Evolutionary conservation across 768 basidiomycete genomes (phyloP).

Genomic region (Tubosaeta brunneosetosa): DNA sequence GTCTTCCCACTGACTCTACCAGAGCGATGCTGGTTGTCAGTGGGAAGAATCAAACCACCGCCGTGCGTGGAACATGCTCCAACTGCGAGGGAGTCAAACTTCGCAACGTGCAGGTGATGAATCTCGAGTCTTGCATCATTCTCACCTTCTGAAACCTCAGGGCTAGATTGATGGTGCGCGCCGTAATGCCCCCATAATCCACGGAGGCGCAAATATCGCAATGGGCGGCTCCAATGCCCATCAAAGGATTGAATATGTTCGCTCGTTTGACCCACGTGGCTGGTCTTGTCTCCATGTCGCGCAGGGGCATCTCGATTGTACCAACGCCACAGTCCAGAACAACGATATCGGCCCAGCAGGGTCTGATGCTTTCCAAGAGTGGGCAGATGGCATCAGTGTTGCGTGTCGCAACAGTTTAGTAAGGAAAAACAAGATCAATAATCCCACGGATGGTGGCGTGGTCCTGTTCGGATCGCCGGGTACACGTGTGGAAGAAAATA

Average conservation of each 20-base stretch:
- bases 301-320: conserved; percentile 65
- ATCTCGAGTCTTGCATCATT: neutral
- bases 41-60: conserved; percentile 65
- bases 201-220: conserved; percentile 76
- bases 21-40: conserved; percentile 67
- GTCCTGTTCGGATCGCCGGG: conserved; percentile 76
- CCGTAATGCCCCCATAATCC: conserved; percentile 43
- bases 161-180: conserved; percentile 71
- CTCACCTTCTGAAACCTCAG: neutral
- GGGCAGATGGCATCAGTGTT: conserved; percentile 81
- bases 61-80: conserved; percentile 60
- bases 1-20: conserved; percentile 62
- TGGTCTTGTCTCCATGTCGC: conserved; percentile 82
- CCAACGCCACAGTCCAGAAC: conserved; percentile 62
- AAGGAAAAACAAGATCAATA: conserved; percentile 63
- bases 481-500: conserved; percentile 68
- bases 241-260: conserved; percentile 75
- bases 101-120: conserved; percentile 64
- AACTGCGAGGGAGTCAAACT: conserved; percentile 58
- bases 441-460: conserved; percentile 76
- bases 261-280: conserved; percentile 68
- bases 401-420: conserved; percentile 60
- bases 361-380: conserved; percentile 56
- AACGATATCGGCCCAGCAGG: conserved; percentile 84
- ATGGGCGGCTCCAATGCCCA: conserved; percentile 71